A percentile compares a stretch with the other conserved stretches of the same genome.
Evolutionary conservation across 208 protist genomes (phyloP).

Genomic region (Acanthamoeba healyi): DNA sequence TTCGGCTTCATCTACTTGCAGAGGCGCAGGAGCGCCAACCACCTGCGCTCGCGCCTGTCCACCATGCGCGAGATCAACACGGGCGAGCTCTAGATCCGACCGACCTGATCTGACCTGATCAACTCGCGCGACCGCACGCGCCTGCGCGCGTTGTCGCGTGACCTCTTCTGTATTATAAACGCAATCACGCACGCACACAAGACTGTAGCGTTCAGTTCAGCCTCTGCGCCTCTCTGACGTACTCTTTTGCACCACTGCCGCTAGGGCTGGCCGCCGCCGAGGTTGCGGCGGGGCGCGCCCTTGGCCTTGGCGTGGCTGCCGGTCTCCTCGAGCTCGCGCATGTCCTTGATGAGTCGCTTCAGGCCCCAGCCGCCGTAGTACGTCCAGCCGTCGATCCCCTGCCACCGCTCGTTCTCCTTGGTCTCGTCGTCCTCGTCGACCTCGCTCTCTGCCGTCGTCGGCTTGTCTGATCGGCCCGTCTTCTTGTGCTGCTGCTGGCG

Average conservation of each 20-base stretch:
- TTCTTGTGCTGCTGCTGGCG: too few species aligned
- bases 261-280: background rate
- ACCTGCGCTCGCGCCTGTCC: background rate
- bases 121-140: too few species aligned
- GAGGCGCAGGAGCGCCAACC: background rate
- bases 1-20: background rate
- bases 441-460: too few species aligned
- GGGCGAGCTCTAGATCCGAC: too few species aligned
- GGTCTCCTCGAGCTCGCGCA: constrained; percentile 6
- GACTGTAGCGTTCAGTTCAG: too few species aligned
- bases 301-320: background rate
- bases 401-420: background rate
- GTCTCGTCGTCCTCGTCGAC: too few species aligned
- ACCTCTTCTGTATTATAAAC: too few species aligned
- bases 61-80: background rate
- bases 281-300: background rate
- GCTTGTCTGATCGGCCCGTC: too few species aligned
- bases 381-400: background rate
- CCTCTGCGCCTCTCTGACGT: too few species aligned
- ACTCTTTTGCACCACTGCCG: background rate
- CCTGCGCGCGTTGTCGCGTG: too few species aligned
- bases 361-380: constrained; percentile 5
- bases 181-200: too few species aligned
- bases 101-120: too few species aligned
- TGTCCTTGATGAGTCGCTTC: constrained; percentile 22